These are phyloP conservation scores for Linnemannia schmuckeri DNA, from an alignment of 192 early-diverging fungal genomes.

Conservation along the genomic window DNA sequence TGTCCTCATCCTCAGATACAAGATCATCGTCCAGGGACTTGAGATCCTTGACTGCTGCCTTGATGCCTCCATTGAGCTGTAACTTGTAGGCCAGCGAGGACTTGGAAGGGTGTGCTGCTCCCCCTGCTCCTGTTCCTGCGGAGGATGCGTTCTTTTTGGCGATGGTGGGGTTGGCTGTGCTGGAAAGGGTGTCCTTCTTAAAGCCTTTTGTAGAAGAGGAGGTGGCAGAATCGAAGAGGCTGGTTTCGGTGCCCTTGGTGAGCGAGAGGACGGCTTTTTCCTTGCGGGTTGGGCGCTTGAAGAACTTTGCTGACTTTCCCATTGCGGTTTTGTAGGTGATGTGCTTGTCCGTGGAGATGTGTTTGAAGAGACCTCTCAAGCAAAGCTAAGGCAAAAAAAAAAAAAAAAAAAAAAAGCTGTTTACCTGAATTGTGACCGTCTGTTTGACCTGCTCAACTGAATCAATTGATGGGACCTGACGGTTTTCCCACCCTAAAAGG, in stretches of 20 bases:
- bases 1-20: slow-evolving; percentile 40
- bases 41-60: slow-evolving; percentile 48
- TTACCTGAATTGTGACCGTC: neutral
- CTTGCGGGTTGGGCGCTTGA: slow-evolving; percentile 74
- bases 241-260: slow-evolving; percentile 48
- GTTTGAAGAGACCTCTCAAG: neutral
- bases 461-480: neutral
- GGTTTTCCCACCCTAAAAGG: neutral
- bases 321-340: slow-evolving; percentile 48
- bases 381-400: slow-evolving; percentile 4
- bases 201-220: neutral
- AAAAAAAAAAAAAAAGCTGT: slow-evolving; percentile 12
- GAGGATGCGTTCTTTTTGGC: slow-evolving; percentile 26
- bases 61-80: slow-evolving; percentile 50
- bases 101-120: slow-evolving; percentile 40
- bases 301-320: slow-evolving; percentile 80
- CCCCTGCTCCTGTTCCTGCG: neutral
- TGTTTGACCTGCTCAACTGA: neutral
- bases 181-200: slow-evolving; percentile 47
- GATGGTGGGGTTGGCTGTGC: slow-evolving; percentile 49
- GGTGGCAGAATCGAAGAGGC: slow-evolving; percentile 40
- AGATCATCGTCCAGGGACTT: slow-evolving; percentile 17
- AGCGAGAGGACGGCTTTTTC: slow-evolving; percentile 67
- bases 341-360: neutral
- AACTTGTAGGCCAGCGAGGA: slow-evolving; percentile 54